Evolutionary conservation across 148 eudicot genomes (phyloP).

Genomic region (Gaultheria prostrata): DNA sequence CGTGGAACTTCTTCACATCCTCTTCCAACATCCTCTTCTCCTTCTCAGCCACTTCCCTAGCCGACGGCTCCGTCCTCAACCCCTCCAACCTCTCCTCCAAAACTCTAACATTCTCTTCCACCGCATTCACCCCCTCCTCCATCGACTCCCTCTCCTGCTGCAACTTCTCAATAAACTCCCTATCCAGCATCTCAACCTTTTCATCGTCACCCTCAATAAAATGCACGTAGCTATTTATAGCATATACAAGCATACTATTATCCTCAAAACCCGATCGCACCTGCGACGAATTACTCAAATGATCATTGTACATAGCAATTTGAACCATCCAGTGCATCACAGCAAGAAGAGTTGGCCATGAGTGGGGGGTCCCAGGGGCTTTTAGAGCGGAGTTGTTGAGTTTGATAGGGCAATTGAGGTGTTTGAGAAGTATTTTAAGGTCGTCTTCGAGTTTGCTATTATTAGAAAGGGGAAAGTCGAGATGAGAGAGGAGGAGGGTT

Average conservation of each 20-base stretch:
- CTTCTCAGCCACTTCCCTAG: conserved; percentile 54
- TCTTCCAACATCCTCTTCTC: conserved; percentile 48
- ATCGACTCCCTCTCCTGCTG: conserved; percentile 34
- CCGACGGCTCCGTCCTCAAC: conserved; percentile 52
- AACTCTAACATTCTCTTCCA: conserved; percentile 36
- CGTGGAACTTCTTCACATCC: conserved; percentile 63
- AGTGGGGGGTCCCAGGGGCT: conserved; percentile 83
- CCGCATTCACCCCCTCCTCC: conserved; percentile 29
- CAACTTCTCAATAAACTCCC: conserved; percentile 42
- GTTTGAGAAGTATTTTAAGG: conserved; percentile 35
- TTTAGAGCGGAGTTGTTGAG: conserved; percentile 70
- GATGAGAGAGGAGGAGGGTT: conserved; percentile 43
- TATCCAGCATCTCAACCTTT: conserved; percentile 45
- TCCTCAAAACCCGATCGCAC: conserved; percentile 25
- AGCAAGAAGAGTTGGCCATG: conserved; percentile 62
- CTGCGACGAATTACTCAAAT: conserved; percentile 20
- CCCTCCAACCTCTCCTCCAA: conserved; percentile 50
- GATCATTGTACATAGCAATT: conserved; percentile 47
- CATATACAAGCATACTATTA: conserved; percentile 38
- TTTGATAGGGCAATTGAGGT: conserved; percentile 65
- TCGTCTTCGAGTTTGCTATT: conserved; percentile 59
- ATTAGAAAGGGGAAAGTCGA: conserved; percentile 27
- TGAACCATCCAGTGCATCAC: conserved; percentile 84
- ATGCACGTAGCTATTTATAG: conserved; percentile 47
- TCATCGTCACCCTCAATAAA: conserved; percentile 78